These are phyloP conservation scores for Coemansia erecta DNA, from an alignment of 192 early-diverging fungal species.

Conservation along the genomic window DNA sequence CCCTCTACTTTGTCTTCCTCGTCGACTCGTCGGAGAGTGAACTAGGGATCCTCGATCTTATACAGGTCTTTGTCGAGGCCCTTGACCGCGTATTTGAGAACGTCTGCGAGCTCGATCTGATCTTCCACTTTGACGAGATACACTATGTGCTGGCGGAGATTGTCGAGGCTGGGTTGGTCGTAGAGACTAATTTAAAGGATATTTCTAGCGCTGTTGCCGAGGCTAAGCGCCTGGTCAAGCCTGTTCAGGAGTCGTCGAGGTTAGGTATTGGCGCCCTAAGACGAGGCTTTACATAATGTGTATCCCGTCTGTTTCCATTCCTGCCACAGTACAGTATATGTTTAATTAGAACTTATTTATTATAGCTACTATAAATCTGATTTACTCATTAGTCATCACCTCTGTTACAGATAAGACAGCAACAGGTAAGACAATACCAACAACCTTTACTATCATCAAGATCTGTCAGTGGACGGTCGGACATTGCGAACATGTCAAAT, in stretches of 20 bases:
- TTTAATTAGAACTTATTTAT: too few relatives aligned
- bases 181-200: conserved; percentile 54
- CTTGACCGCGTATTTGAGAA: conserved; percentile 91
- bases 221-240: conserved; percentile 58
- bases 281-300: conserved; percentile 27
- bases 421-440: too few relatives aligned
- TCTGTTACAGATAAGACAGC: too few relatives aligned
- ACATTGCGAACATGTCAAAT: too few relatives aligned
- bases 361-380: too few relatives aligned
- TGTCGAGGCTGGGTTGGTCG: conserved; percentile 85
- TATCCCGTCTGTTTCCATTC: too few relatives aligned
- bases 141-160: conserved; percentile 85
- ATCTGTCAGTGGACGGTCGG: too few relatives aligned
- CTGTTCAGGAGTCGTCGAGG: conserved; percentile 17
- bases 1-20: conserved; percentile 97
- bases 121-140: conserved; percentile 90
- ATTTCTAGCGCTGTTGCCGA: conserved; percentile 71
- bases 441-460: too few relatives aligned
- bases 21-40: conserved; percentile 96
- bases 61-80: conserved; percentile 96
- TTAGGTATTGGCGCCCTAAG: conserved; percentile 24
- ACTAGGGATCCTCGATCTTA: conserved; percentile 92
- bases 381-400: too few relatives aligned
- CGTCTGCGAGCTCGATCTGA: conserved; percentile 96
- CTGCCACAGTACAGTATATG: too few relatives aligned